Evolutionary conservation across 768 basidiomycete genomes (phyloP).

Genomic region (Tephrocybe sp.): DNA sequence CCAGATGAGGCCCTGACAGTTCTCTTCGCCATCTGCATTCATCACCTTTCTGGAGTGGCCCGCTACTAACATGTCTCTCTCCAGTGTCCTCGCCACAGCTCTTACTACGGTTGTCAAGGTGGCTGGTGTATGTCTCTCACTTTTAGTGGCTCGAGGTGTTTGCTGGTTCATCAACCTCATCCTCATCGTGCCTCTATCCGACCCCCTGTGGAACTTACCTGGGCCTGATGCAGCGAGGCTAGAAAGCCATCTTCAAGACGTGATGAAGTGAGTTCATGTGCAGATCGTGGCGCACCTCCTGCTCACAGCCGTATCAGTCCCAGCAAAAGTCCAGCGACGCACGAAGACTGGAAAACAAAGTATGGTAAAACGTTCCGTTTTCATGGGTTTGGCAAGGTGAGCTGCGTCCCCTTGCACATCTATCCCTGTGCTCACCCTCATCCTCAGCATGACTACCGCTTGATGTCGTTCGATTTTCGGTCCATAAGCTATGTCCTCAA

Average conservation of each 20-base stretch:
- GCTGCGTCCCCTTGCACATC: not conserved
- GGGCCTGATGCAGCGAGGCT: slow-evolving; percentile 43
- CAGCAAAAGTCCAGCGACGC: slow-evolving; percentile 33
- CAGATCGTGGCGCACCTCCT: not conserved
- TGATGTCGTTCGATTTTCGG: slow-evolving; percentile 51
- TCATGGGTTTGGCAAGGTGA: slow-evolving; percentile 52
- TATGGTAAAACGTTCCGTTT: slow-evolving; percentile 53
- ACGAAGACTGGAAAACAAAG: slow-evolving; percentile 40
- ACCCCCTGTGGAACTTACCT: slow-evolving; percentile 46
- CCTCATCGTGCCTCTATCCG: slow-evolving; percentile 40
- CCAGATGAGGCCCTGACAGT: not conserved
- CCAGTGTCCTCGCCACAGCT: slow-evolving; percentile 4
- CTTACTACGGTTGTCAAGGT: slow-evolving; percentile 23
- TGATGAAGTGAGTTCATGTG: slow-evolving; percentile 41
- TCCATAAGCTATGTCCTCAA: slow-evolving; percentile 47
- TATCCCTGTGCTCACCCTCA: not conserved
- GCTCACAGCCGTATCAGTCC: slow-evolving; percentile 34
- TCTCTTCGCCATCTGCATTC: not conserved
- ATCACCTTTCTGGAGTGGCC: not conserved
- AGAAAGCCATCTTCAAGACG: slow-evolving; percentile 41
- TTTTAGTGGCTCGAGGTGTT: slow-evolving; percentile 33
- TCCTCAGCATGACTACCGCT: slow-evolving; percentile 47
- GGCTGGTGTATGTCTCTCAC: slow-evolving; percentile 24
- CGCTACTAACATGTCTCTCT: slow-evolving; percentile 6
- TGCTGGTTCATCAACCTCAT: slow-evolving; percentile 43